These are phyloP conservation scores for Septoria linicola DNA, from an alignment of 2,329 filamentous ascomycete species.

Conservation along the genomic window DNA sequence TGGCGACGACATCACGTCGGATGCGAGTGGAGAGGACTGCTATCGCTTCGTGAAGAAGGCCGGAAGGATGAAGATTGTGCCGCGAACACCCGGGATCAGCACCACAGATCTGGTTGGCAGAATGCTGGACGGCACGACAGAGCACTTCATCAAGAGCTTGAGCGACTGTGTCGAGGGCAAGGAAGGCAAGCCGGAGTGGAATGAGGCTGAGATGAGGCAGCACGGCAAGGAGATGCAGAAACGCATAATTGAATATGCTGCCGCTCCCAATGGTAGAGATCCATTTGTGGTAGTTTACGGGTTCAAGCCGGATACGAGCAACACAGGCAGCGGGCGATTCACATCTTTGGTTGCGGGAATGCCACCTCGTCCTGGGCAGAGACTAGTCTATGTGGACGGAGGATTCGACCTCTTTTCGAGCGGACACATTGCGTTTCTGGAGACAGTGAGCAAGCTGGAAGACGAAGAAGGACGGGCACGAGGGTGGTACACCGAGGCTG, in stretches of 20 bases:
- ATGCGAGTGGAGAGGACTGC: conserved; percentile 90
- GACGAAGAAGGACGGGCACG: conserved; percentile 64
- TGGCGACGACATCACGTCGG: conserved; percentile 95
- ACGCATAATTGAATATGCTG: conserved; percentile 81
- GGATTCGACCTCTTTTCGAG: conserved; percentile 96
- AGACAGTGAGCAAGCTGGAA: conserved; percentile 71
- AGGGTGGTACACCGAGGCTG: conserved; percentile 72
- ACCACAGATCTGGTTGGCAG: conserved; percentile 97
- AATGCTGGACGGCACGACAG: conserved; percentile 94
- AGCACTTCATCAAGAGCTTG: conserved; percentile 79
- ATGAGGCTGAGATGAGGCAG: conserved; percentile 62
- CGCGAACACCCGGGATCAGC: conserved; percentile 91
- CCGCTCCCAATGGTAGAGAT: conserved; percentile 74
- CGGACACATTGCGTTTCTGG: conserved; percentile 93
- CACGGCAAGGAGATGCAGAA: conserved; percentile 69
- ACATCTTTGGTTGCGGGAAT: conserved; percentile 67
- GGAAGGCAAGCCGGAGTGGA: conserved; percentile 73
- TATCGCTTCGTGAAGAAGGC: conserved; percentile 97
- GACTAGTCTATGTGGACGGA: conserved; percentile 91
- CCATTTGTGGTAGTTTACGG: conserved; percentile 84
- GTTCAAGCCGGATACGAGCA: conserved; percentile 52
- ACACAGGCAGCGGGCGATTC: conserved; percentile 7
- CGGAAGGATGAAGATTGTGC: conserved; percentile 92
- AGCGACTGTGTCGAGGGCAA: conserved; percentile 37
- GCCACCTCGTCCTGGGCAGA: conserved; percentile 72